Percentiles rank a stretch among this genome's conserved stretches.
Evolutionary conservation across 371 early-diverging fungal species (phyloP).

Genomic region (Smittium culicis): DNA sequence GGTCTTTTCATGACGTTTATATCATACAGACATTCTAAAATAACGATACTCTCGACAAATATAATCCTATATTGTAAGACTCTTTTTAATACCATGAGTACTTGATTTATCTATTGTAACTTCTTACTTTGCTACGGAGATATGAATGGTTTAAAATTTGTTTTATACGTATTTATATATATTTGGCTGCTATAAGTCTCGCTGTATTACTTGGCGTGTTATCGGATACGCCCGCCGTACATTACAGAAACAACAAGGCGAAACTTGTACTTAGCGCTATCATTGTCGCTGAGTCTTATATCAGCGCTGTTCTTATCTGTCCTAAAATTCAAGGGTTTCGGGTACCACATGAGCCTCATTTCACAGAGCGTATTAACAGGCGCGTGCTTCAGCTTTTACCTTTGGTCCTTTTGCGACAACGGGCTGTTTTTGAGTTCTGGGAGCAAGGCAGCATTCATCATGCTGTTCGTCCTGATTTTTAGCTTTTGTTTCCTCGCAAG

Average conservation of each 20-base stretch:
- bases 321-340: slow-evolving; percentile 2
- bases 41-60: slow-evolving; percentile 10
- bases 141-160: slow-evolving; percentile 3
- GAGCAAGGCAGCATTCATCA: neutral
- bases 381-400: slow-evolving; percentile 7
- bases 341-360: neutral
- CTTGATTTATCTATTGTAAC: too few species aligned
- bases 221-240: neutral
- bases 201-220: neutral
- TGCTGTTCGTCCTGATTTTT: neutral
- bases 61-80: neutral
- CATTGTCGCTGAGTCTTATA: neutral
- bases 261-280: slow-evolving; percentile 8
- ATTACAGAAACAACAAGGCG: neutral
- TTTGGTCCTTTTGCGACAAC: slow-evolving; percentile 5
- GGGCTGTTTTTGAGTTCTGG: slow-evolving; percentile 1
- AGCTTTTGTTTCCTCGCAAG: neutral
- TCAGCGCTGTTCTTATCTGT: neutral
- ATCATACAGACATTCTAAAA: slow-evolving; percentile 9
- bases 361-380: neutral
- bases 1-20: slow-evolving; percentile 11
- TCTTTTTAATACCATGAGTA: neutral
- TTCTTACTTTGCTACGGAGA: too few species aligned
- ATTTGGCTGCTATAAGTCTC: neutral
- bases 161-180: neutral